Percentiles rank a stretch among this genome's conserved stretches.
phyloP scores from a whole-genome alignment of 306 rosid genomes.

The Oemleria cerasiformis region DNA sequence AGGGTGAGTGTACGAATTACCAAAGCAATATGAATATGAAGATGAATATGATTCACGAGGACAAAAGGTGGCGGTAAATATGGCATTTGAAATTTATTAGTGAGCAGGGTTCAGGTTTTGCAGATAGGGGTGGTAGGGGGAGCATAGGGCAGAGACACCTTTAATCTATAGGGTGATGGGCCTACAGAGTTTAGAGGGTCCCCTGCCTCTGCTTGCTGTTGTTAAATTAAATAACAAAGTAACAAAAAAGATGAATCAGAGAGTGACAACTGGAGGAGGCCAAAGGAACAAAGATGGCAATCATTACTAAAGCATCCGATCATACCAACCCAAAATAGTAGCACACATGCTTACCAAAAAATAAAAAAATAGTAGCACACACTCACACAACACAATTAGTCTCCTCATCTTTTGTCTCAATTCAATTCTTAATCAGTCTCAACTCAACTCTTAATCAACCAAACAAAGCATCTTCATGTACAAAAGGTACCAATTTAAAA shows the following conservation, averaged over 20 bases:
- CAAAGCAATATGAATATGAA: conserved; percentile 32
- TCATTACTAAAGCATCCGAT: conserved; percentile 53
- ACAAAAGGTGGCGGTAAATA: not conserved
- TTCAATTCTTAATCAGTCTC: not conserved
- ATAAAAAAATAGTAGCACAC: conserved; percentile 22
- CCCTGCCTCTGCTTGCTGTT: not conserved
- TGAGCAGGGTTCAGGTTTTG: conserved; percentile 11
- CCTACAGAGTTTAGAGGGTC: not conserved
- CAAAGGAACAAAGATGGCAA: conserved; percentile 70
- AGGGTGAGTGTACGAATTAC: conserved; percentile 33
- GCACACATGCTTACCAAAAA: too few relatives aligned
- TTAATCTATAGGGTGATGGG: conserved; percentile 33
- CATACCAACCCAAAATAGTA: conserved; percentile 33
- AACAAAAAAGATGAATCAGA: conserved; percentile 28
- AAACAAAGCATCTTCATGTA: not conserved
- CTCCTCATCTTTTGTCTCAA: not conserved
- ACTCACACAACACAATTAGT: conserved; percentile 29
- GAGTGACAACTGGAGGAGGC: conserved; percentile 67
- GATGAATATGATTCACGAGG: conserved; percentile 1
- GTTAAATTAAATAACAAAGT: conserved; percentile 21
- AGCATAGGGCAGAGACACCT: conserved; percentile 22
- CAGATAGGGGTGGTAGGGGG: not conserved
- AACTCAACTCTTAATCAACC: conserved; percentile 1
- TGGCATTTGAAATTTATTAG: conserved; percentile 22
- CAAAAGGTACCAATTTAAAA: too few relatives aligned